Evolutionary conservation across 1,139 yeast species (phyloP), one percentile per base, ranked within the genome.

Genomic region (Hansenula lynferdii): DNA sequence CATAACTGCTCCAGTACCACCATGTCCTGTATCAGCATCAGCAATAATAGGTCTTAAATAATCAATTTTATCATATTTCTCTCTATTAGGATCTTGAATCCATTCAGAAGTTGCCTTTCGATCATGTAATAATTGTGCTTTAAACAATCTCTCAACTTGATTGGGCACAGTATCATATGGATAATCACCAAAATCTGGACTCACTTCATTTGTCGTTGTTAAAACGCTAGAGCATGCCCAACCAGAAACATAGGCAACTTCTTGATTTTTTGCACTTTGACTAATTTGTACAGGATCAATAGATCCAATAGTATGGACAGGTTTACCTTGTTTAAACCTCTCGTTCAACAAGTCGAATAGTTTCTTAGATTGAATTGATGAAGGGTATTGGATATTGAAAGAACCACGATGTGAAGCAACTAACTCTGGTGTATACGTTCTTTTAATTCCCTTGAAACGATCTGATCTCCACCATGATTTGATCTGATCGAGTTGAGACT

Each of bases 111-210:
- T 69, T 20, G 75, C 62, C 49, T 71, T 70, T 35, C 68, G 61
- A 54, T 76, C 82, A 48, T 76, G 80, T 51, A 75, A 64, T 50
- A 64, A 64, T 56, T 78, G 85, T 1, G 83, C 79, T 43, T 75
- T 24, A 23, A 31, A 31, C 28, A 78, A 55, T 37, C 80, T 64
- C 42, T 76, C 80, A 6, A 77, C 85, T 51, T 76, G 80, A 50
- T 74, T 75, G 22, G 85, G 85, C 3, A 79, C 82, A 0, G 85
- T 79, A 48, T 78, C 80, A 54, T 77, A 77, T 1, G 83, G 82
- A 49, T 77, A 77, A 51, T 77, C 83, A 17, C 81, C 83, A 47
- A 75, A 72, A 51, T 75, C 83, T 3, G 82, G 80, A 8, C 77
- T 69, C 4, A 75, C 79, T 46, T 77, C 82, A 48, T 76, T 72